Percentiles rank a stretch among this genome's conserved stretches.
Evolutionary conservation across 148 eudicot genomes (phyloP).

Genomic region (Salicornia ramosissima): DNA sequence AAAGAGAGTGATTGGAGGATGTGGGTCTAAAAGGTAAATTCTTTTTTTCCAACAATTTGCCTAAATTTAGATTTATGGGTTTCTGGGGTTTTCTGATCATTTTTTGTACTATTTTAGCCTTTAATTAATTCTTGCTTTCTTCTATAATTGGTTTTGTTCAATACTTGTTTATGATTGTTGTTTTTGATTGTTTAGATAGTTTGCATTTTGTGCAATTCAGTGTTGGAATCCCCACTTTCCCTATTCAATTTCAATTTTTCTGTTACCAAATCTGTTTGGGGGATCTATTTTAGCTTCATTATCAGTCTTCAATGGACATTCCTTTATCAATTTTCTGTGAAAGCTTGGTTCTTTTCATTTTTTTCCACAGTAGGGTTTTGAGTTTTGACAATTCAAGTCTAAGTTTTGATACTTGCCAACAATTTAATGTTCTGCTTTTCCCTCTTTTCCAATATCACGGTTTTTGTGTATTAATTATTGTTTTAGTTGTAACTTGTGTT

Average conservation of each 20-base stretch:
- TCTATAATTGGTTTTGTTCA: constrained; percentile 16
- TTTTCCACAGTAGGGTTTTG: constrained; percentile 24
- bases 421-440: constrained; percentile 4
- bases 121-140: constrained; percentile 19
- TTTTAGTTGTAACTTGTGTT: background rate
- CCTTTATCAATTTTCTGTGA: constrained; percentile 1
- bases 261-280: constrained; percentile 11
- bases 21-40: constrained; percentile 75
- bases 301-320: background rate
- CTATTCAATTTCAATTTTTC: constrained; percentile 2
- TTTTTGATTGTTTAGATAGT: constrained; percentile 7
- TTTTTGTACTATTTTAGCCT: constrained; percentile 9
- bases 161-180: constrained; percentile 11
- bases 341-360: constrained; percentile 1
- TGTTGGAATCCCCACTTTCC: constrained; percentile 18
- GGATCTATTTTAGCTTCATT: constrained; percentile 23
- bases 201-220: constrained; percentile 17
- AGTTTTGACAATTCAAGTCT: constrained; percentile 31
- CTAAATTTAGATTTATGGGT: constrained; percentile 29
- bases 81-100: constrained; percentile 28
- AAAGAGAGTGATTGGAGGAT: constrained; percentile 41
- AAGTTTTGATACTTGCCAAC: background rate
- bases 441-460: background rate
- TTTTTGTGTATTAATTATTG: background rate
- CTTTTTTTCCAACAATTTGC: background rate